Conservation (phyloP, 164 flowering plant genomes). For the Macadamia integrifolia region DNA sequence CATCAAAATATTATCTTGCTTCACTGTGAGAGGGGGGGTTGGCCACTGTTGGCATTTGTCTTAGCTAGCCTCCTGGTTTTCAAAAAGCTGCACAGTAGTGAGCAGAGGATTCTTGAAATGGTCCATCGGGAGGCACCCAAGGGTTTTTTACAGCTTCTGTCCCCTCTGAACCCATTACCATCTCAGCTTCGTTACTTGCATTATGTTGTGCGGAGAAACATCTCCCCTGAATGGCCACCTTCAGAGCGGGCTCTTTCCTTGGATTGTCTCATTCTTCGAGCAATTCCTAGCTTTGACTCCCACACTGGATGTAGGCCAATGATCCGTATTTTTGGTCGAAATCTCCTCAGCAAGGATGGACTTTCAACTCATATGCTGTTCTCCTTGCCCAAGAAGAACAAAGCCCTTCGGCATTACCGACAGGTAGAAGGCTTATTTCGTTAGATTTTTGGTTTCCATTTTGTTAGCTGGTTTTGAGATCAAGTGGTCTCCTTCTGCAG, state of each 20-base stretch:
- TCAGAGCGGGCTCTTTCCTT: constrained; percentile 83
- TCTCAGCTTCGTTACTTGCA: constrained; percentile 97
- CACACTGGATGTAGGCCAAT: constrained; percentile 85
- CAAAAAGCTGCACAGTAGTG: constrained; percentile 75
- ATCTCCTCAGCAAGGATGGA: constrained; percentile 60
- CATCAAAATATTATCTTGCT: constrained; percentile 74
- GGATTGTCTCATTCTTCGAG: constrained; percentile 89
- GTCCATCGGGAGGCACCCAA: constrained; percentile 97
- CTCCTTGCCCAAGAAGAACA: constrained; percentile 75
- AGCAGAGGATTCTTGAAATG: constrained; percentile 75
- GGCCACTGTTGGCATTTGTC: constrained; percentile 91
- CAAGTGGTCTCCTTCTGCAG: constrained; percentile 33
- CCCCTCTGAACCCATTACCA: constrained; percentile 88
- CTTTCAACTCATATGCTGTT: constrained; percentile 80
- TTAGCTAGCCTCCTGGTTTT: constrained; percentile 79
- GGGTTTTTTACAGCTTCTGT: constrained; percentile 75
- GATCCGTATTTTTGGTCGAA: constrained; percentile 88
- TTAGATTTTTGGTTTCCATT: not conserved
- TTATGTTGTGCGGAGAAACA: constrained; percentile 85
- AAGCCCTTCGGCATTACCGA: constrained; percentile 57
- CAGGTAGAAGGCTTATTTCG: constrained; percentile 45
- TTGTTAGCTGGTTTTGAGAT: constrained; percentile 1
- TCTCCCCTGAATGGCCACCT: constrained; percentile 94
- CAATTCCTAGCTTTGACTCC: constrained; percentile 81
- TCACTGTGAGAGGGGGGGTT: constrained; percentile 97